Conservation (phyloP, 2,329 filamentous ascomycete genomes). For the Fusarium redolens region DNA sequence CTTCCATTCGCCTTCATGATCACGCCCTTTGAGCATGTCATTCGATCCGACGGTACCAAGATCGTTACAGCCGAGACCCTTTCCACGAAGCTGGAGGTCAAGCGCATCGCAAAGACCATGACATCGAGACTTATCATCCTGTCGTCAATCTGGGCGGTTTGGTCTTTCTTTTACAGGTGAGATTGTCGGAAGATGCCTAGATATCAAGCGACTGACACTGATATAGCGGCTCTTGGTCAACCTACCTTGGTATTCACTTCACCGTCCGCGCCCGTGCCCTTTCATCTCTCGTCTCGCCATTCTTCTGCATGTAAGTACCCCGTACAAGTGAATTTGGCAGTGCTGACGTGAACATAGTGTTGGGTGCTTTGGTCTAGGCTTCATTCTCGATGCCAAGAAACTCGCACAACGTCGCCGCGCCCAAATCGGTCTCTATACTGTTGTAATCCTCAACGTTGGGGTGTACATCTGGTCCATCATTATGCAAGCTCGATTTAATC, state of each 20-base stretch:
- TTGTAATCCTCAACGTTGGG: slow-evolving; percentile 3
- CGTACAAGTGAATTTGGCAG: fast-evolving
- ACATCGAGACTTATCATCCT: slow-evolving; percentile 7
- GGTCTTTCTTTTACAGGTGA: slow-evolving; percentile 20
- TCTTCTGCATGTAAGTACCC: slow-evolving; percentile 11
- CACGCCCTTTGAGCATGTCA: slow-evolving; percentile 4
- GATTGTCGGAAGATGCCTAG: too few relatives aligned
- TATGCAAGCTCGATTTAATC: slow-evolving; percentile 7
- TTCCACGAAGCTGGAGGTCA: slow-evolving; percentile 13
- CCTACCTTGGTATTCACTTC: slow-evolving; percentile 13
- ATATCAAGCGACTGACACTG: background rate
- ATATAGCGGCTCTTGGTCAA: slow-evolving; percentile 13
- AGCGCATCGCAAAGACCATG: slow-evolving; percentile 14
- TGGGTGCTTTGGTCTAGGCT: slow-evolving; percentile 8
- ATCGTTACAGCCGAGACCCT: slow-evolving; percentile 4
- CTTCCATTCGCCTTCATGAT: slow-evolving; percentile 15
- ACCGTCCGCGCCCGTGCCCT: slow-evolving; percentile 7
- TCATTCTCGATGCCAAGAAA: slow-evolving; percentile 11
- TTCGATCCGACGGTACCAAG: slow-evolving; percentile 15
- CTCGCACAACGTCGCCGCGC: slow-evolving; percentile 9
- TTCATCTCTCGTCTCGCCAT: slow-evolving; percentile 11
- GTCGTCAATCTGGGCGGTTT: background rate
- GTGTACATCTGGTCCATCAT: slow-evolving; percentile 20
- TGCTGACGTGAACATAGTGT: background rate
- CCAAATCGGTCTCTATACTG: slow-evolving; percentile 5